These are phyloP conservation scores for Primulina tabacum DNA, from an alignment of 257 asterid genomes.

Conservation along the genomic window DNA sequence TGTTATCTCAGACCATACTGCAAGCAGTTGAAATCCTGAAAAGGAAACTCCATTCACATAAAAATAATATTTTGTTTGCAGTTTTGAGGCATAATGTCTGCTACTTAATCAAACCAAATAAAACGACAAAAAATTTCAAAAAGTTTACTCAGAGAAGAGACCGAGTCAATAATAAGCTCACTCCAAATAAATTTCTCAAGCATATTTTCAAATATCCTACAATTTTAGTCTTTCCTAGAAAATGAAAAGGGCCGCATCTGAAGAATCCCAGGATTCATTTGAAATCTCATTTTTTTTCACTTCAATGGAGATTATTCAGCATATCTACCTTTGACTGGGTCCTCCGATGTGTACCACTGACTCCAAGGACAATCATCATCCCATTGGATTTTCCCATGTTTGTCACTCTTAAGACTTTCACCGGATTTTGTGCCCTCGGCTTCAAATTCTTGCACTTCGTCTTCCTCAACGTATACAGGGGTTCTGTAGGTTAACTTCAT, in stretches of 20 bases:
- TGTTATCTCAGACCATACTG: slow-evolving; percentile 68
- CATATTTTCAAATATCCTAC: neutral
- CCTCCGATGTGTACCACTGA: slow-evolving; percentile 94
- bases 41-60: slow-evolving; percentile 19
- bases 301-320: neutral
- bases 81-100: neutral
- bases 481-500: slow-evolving; percentile 86
- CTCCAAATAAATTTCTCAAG: neutral
- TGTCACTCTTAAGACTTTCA: slow-evolving; percentile 46
- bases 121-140: neutral
- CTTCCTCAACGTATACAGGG: slow-evolving; percentile 60
- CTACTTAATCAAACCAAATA: neutral
- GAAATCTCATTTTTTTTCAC: too few species aligned
- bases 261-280: neutral
- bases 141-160: neutral
- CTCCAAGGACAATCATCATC: slow-evolving; percentile 93
- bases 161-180: neutral
- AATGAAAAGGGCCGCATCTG: neutral
- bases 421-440: slow-evolving; percentile 44
- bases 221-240: slow-evolving; percentile 1
- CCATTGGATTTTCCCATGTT: slow-evolving; percentile 60
- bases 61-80: slow-evolving; percentile 3
- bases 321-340: slow-evolving; percentile 71
- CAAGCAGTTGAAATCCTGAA: slow-evolving; percentile 71
- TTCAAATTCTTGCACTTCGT: slow-evolving; percentile 45